These are phyloP conservation scores for Beverwykella pulmonaria DNA, from an alignment of 495 filamentous ascomycete genomes.

Conservation along the genomic window DNA sequence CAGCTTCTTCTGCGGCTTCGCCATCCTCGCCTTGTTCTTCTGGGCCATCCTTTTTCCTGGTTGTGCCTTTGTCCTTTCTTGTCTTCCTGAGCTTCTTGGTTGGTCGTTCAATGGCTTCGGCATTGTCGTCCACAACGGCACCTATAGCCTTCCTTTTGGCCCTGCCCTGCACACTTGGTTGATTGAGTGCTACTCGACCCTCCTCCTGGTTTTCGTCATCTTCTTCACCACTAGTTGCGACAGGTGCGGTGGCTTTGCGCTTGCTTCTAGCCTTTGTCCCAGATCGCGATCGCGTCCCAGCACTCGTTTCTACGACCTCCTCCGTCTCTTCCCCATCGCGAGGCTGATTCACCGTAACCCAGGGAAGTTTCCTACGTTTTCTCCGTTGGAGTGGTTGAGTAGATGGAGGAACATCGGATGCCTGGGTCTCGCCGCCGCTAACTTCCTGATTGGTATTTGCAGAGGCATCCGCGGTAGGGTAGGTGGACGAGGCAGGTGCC, in stretches of 20 bases:
- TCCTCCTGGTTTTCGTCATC: conserved; percentile 42
- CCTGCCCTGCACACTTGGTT: conserved; percentile 7
- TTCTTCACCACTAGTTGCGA: conserved; percentile 34
- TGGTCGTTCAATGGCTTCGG: conserved; percentile 22
- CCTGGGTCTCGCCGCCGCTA: neutral
- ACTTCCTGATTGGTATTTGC: neutral
- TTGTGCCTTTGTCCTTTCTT: conserved; percentile 39
- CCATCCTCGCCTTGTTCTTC: conserved; percentile 36
- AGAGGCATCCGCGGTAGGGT: neutral
- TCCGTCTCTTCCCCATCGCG: neutral
- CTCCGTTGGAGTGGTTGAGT: neutral
- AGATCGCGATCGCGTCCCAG: neutral
- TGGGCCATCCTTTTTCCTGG: conserved; percentile 35
- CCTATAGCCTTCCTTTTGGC: conserved; percentile 19
- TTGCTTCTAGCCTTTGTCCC: neutral
- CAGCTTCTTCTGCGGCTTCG: neutral
- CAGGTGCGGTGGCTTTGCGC: neutral
- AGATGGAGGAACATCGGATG: neutral
- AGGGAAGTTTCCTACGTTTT: conserved; percentile 1
- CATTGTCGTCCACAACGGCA: neutral
- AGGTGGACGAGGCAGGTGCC: neutral
- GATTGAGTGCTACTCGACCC: conserved; percentile 27
- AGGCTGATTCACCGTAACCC: conserved; percentile 12
- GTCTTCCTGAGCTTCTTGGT: conserved; percentile 32
- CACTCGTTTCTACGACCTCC: neutral